Evolutionary conservation across 106 monocot genomes (phyloP), one percentile per base, ranked within the genome.

Genomic region (Ottelia alismoides): DNA sequence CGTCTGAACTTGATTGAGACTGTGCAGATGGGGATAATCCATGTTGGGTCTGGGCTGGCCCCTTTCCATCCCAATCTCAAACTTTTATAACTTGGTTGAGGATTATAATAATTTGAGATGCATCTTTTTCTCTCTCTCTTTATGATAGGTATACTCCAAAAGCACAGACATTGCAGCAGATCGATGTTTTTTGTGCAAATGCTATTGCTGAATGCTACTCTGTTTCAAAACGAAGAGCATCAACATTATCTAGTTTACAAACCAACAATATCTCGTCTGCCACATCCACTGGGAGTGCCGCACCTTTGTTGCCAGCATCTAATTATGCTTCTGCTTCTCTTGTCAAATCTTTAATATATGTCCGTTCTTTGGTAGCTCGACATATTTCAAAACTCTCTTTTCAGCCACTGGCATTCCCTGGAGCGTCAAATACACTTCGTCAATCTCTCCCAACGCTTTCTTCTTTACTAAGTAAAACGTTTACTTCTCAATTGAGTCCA

Each of bases 321-420:
- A 82, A 69, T 70, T 82, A 80, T 77, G 79, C 82, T 48, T 82
- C 85, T 64, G 53, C 70, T 44, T 78, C 89, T 30, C 82, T 90
- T 53, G 62, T 90, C 0, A 98, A 98, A 59, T 98, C 98, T 31
- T 75, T 98, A 51, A 79, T 70, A 62, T 98, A 83, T 82, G 90
- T 90, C 27, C 85, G 82, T 31, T 98, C 90, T 25, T 54, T 98
- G 32, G 98, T 98, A 22, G 74, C 82, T 56, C 82, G 76, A 10
- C 82, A 98, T 70, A 76, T 82, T 61, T 85, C 94, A 45, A 88
- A 76, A 55, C 30, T 90, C 18, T 86, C 84, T 2, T 88, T 94
- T 58, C 89, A 79, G 30, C 78, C 85, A 55, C 22, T 77, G n/a
- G 53, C 50, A 16, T 68, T 62, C 30, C 68, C 77, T 74, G 78